phyloP scores from a whole-genome alignment of 257 asterid species.

The Capsicum baccatum region DNA sequence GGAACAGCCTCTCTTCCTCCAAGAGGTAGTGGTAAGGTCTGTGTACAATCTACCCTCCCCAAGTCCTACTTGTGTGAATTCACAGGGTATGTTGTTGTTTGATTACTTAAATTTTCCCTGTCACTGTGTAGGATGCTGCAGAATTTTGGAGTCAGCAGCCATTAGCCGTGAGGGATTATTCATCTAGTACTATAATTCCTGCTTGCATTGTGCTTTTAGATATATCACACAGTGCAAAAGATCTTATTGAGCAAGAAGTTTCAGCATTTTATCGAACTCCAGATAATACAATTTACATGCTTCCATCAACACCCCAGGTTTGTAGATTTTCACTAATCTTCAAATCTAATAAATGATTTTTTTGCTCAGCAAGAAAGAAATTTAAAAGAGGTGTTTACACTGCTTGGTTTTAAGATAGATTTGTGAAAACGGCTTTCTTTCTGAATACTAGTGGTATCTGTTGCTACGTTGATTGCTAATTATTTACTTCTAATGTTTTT shows the following conservation, averaged over 20 bases:
- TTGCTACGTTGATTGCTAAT: not conserved
- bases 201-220: constrained; percentile 81
- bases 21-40: too few species aligned
- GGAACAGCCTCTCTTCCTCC: too few species aligned
- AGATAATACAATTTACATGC: constrained; percentile 92
- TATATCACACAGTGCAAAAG: constrained; percentile 76
- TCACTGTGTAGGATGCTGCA: constrained; percentile 80
- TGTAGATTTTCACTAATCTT: constrained; percentile 32
- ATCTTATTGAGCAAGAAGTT: constrained; percentile 90
- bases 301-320: constrained; percentile 98
- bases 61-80: too few species aligned
- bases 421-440: not conserved
- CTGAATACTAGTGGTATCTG: not conserved
- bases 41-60: too few species aligned
- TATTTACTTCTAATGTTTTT: constrained; percentile 2
- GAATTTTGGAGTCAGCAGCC: constrained; percentile 99
- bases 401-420: not conserved
- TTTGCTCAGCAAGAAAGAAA: not conserved
- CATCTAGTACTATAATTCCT: constrained; percentile 91
- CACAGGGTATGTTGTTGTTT: not conserved
- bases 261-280: constrained; percentile 89
- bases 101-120: constrained; percentile 24
- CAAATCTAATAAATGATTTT: not conserved
- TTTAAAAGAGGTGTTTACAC: not conserved
- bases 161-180: constrained; percentile 84